phyloP scores from a whole-genome alignment of 331 rosid species.

The Erythrophleum ivorense region DNA sequence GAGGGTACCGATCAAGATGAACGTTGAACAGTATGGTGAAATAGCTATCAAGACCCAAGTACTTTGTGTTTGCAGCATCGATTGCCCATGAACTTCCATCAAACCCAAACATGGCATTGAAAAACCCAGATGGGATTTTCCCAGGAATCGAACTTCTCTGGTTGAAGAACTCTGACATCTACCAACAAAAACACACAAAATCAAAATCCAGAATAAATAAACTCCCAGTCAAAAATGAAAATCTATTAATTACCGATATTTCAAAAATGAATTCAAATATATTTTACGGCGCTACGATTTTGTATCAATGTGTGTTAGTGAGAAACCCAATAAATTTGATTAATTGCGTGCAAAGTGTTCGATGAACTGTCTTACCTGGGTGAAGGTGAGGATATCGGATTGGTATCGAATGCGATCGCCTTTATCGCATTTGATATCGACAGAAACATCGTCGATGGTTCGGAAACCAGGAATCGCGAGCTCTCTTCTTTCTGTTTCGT shows the following conservation, averaged over 20 bases:
- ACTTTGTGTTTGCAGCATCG: constrained; percentile 68
- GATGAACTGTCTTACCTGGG: constrained; percentile 53
- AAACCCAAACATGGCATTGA: constrained; percentile 77
- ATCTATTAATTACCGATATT: neutral
- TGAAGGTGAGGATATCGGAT: constrained; percentile 73
- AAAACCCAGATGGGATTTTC: constrained; percentile 78
- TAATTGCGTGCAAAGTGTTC: neutral
- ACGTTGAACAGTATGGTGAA: constrained; percentile 58
- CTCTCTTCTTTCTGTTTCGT: constrained; percentile 46
- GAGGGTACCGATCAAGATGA: constrained; percentile 75
- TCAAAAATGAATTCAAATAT: too few relatives aligned
- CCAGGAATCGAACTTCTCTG: constrained; percentile 61
- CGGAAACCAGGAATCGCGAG: constrained; percentile 67
- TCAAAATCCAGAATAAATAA: constrained; percentile 15
- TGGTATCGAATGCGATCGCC: constrained; percentile 83
- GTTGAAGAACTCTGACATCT: constrained; percentile 91
- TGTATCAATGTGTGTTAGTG: too few relatives aligned
- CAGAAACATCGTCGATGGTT: constrained; percentile 52
- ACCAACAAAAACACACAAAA: neutral
- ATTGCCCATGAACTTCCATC: constrained; percentile 69
- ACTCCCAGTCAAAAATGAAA: neutral
- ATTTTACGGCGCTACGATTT: too few relatives aligned
- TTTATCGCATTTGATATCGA: constrained; percentile 83
- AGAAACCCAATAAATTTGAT: too few relatives aligned
- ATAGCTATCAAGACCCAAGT: constrained; percentile 71